These are phyloP conservation scores for Exophiala dermatitidis DNA, from an alignment of 2,329 filamentous ascomycete species.

Conservation along the genomic window DNA sequence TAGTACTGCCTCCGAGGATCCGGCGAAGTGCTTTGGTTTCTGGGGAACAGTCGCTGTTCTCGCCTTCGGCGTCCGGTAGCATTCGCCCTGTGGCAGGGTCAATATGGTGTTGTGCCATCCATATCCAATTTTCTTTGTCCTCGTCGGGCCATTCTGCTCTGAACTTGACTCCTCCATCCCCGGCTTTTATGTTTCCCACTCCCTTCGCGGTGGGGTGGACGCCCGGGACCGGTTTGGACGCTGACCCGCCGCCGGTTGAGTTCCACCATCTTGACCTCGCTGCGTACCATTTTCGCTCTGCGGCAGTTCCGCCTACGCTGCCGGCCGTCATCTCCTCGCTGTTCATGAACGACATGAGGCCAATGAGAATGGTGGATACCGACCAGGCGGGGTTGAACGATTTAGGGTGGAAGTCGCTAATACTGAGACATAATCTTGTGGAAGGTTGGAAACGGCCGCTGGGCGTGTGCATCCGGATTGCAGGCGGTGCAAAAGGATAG, in stretches of 20 bases:
- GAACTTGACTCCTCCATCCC: conserved; percentile 89
- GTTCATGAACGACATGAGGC: conserved; percentile 94
- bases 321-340: conserved; percentile 98
- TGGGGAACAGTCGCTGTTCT: conserved; percentile 48
- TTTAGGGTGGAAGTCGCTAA: conserved; percentile 95
- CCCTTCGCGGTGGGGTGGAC: conserved; percentile 56
- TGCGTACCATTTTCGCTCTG: conserved; percentile 72
- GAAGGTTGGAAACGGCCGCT: conserved; percentile 91
- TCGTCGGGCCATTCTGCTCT: conserved; percentile 81
- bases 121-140: conserved; percentile 82
- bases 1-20: conserved; percentile 52
- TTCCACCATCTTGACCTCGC: conserved; percentile 90
- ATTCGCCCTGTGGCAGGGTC: conserved; percentile 67
- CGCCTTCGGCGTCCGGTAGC: conserved; percentile 43
- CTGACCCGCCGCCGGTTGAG: conserved; percentile 77
- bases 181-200: conserved; percentile 72
- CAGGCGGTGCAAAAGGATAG: conserved; percentile 93
- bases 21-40: conserved; percentile 57
- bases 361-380: conserved; percentile 91
- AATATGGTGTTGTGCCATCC: conserved; percentile 78
- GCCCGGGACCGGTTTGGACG: conserved; percentile 43
- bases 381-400: conserved; percentile 99
- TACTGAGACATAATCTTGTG: conserved; percentile 85
- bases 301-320: conserved; percentile 66
- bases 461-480: conserved; percentile 98